Percentiles rank a stretch among this genome's conserved stretches.
These are phyloP conservation scores for Neodidymelliopsis sp. DNA, from an alignment of 2,329 filamentous ascomycete species.

Conservation along the genomic window DNA sequence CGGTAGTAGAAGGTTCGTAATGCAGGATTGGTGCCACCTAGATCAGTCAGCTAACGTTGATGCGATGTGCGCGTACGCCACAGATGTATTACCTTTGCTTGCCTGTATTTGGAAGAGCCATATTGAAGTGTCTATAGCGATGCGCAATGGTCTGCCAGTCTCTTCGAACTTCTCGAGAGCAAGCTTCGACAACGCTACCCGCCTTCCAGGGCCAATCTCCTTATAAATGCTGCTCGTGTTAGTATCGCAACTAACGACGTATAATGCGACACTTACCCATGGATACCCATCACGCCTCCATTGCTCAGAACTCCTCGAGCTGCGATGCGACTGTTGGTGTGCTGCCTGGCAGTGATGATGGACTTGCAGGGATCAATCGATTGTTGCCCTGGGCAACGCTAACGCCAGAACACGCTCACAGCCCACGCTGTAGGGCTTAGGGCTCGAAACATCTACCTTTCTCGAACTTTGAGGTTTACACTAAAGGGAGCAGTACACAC, in stretches of 20 bases:
- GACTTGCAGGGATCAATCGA: constrained; percentile 29
- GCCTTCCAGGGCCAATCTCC: constrained; percentile 81
- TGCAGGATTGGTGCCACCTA: constrained; percentile 86
- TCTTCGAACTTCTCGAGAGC: constrained; percentile 78
- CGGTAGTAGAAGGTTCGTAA: constrained; percentile 93
- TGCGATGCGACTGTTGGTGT: constrained; percentile 1
- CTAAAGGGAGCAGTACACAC: no score
- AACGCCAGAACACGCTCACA: constrained; percentile 5
- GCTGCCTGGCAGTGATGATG: constrained; percentile 21
- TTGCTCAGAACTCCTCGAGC: not conserved
- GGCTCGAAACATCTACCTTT: constrained; percentile 11
- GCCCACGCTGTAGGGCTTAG: not conserved
- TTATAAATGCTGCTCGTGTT: constrained; percentile 75
- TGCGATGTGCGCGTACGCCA: not conserved
- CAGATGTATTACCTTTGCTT: constrained; percentile 68
- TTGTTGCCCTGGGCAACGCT: constrained; percentile 45
- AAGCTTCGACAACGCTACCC: constrained; percentile 82
- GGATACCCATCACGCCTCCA: constrained; percentile 49
- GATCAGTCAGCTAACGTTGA: constrained; percentile 20
- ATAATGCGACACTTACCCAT: constrained; percentile 40
- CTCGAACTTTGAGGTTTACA: no score
- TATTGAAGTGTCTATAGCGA: constrained; percentile 94
- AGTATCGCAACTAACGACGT: constrained; percentile 7
- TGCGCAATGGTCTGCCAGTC: constrained; percentile 75
- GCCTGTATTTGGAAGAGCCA: constrained; percentile 96